phyloP scores from a whole-genome alignment of 2,329 filamentous ascomycete genomes.

The Alternaria atra region DNA sequence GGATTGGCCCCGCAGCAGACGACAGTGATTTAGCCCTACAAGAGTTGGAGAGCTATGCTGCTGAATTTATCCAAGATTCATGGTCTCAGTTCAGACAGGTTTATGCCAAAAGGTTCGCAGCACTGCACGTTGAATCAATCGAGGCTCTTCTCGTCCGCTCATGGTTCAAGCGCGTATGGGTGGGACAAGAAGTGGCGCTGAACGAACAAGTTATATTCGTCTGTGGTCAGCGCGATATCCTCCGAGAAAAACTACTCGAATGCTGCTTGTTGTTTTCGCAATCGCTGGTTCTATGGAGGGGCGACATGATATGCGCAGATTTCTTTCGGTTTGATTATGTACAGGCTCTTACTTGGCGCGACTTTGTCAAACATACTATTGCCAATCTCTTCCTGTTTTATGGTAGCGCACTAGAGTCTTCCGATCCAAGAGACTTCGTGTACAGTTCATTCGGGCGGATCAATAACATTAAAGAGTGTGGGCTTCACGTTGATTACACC shows the following conservation, averaged over 20 bases:
- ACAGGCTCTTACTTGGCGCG: background rate
- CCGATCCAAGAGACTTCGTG: background rate
- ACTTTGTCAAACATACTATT: background rate
- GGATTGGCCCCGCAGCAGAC: background rate
- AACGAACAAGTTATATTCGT: background rate
- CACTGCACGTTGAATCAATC: no score
- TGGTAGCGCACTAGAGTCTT: background rate
- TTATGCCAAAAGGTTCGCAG: no score
- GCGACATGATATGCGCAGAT: no score
- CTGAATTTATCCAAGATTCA: no score
- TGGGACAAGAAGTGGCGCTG: background rate
- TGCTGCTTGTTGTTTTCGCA: background rate
- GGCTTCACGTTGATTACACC: background rate
- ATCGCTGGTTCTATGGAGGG: background rate
- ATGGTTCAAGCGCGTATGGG: conserved; percentile 4
- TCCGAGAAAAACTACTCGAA: background rate
- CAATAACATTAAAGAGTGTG: background rate
- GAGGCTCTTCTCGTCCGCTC: background rate
- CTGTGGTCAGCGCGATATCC: background rate
- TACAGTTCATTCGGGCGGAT: background rate
- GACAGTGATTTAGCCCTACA: background rate
- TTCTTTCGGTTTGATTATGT: no score
- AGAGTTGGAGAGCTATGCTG: background rate
- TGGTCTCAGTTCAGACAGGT: no score
- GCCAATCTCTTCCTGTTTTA: background rate